phyloP scores from a whole-genome alignment of 2,329 filamentous ascomycete species.

The Colletotrichum acutatum region DNA sequence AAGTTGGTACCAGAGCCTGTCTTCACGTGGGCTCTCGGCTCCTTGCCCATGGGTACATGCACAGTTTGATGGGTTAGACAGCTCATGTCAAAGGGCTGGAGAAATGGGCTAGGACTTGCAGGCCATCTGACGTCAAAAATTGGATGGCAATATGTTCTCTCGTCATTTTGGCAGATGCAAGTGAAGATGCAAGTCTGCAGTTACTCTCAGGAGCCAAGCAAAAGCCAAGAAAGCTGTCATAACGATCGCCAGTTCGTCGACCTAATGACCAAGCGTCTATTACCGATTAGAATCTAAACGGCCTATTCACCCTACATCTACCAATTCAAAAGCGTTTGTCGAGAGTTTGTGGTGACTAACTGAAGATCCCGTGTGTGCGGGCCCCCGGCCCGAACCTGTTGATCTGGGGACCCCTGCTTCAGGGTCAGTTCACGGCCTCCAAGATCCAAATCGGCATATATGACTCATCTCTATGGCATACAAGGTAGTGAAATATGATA shows the following conservation, averaged over 20 bases:
- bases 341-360: neutral
- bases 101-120: too few species aligned
- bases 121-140: neutral
- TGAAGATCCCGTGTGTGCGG: neutral
- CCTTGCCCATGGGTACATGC: neutral
- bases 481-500: too few species aligned
- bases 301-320: neutral
- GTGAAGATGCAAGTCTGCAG: neutral
- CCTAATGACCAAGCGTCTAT: neutral
- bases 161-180: neutral
- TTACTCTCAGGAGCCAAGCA: neutral
- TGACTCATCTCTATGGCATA: too few species aligned
- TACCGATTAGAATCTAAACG: neutral
- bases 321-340: neutral
- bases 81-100: neutral
- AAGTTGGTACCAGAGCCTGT: neutral
- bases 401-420: neutral
- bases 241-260: neutral
- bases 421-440: neutral
- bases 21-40: constrained; percentile 26
- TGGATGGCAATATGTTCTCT: neutral
- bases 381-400: neutral
- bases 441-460: neutral
- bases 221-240: neutral
- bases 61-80: constrained; percentile 6